Percentiles rank a stretch among this genome's conserved stretches.
These are phyloP conservation scores for Graphiopsis chlorocephala DNA, from an alignment of 2,329 filamentous ascomycete species.

Conservation along the genomic window DNA sequence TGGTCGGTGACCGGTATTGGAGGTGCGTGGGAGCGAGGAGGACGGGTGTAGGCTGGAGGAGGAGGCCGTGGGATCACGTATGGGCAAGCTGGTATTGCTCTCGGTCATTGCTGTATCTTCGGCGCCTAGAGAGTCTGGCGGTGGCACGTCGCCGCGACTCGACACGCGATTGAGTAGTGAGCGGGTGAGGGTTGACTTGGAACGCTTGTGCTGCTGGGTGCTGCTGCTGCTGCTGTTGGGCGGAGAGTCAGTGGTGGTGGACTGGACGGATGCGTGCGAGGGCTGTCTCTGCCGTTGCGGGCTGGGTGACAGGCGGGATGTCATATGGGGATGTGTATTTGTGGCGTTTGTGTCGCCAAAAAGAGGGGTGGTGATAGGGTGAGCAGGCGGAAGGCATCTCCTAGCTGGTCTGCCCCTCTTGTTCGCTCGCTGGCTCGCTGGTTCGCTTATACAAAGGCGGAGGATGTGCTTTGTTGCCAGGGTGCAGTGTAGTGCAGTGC, in stretches of 20 bases:
- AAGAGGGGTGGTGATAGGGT: background rate
- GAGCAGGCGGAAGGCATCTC: background rate
- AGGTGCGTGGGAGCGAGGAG: constrained; percentile 17
- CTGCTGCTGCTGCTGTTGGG: constrained; percentile 5
- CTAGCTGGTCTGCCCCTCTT: background rate
- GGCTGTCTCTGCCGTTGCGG: constrained; percentile 13
- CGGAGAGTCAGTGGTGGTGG: background rate
- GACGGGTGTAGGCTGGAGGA: constrained; percentile 10
- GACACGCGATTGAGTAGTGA: constrained; percentile 53
- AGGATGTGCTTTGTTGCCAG: background rate
- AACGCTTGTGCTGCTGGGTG: constrained; percentile 49
- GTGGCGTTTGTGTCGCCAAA: background rate
- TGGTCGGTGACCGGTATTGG: constrained; percentile 28
- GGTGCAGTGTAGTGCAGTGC: background rate
- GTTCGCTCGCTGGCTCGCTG: background rate
- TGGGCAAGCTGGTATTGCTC: constrained; percentile 68
- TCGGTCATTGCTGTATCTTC: constrained; percentile 60
- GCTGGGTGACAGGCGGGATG: constrained; percentile 12
- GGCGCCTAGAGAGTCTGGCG: background rate
- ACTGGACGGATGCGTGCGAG: background rate
- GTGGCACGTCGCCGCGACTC: constrained; percentile 42
- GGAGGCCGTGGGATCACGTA: background rate
- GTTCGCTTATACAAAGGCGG: constrained; percentile 4
- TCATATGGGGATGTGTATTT: background rate
- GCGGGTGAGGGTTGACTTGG: constrained; percentile 52